Base-by-base conservation (phyloP, 164 flowering plant genomes). In the Sedum album region DNA sequence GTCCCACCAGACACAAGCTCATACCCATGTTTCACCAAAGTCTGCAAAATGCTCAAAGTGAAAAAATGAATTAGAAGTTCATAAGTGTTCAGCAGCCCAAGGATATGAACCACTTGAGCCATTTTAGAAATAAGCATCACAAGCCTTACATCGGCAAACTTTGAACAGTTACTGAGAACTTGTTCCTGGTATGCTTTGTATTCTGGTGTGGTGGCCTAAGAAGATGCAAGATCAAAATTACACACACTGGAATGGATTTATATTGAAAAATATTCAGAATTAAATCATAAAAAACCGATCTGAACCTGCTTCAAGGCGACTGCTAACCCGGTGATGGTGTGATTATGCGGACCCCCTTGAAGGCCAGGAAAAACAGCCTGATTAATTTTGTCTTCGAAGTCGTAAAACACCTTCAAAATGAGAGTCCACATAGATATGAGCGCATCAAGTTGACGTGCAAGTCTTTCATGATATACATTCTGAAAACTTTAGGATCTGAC, bases 331-430 rank as follows among this genome's bases (percentile, higher is more conserved):
- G 97, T 41, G 68, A 95, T 95, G 33, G 99, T 95, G 83, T 95
- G 99, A 76, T 95, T 95, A 78, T 95, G 99, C 0, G 99, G 99
- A 39, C 99, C 99, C 48, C 99, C 99, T 85, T 95, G 99, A 77
- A 95, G 97, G 69, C 99, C 98, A 70, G 99, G 98, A 73, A 95
- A 92, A 66, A 95, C 99, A 49, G 99, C 93, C 74, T 84, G 88
- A 71, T 95, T 95, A 68, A 95, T 95, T 80, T 88, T 95, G 81
- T 95, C 98, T 81, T 95, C 98, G 67, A 70, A 95, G 68, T 95
- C 98, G 79, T 95, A 95, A 74, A 88, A 51, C 41, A 95, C 96
- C 99, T 95, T 73, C 81, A 78, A 46, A 36, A 68, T 15, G 20
- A 18, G 60, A 75, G 69, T 33, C 30, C 2, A 15, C 11, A 44